Evolutionary conservation across 2,329 filamentous ascomycete genomes (phyloP), one percentile per base, ranked within the genome.

Genomic region (Fusarium redolens): DNA sequence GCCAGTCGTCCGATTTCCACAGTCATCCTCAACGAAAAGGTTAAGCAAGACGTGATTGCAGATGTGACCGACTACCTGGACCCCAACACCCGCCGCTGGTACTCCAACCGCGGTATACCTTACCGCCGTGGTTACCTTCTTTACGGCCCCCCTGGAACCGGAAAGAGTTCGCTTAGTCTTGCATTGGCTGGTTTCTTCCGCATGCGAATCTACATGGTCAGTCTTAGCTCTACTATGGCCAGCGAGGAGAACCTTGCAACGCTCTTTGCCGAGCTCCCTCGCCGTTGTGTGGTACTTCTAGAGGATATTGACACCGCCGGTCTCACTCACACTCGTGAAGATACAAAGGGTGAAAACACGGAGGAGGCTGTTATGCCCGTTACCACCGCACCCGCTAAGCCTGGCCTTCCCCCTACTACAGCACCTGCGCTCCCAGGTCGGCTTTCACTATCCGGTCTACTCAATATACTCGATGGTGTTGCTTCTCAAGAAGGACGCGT

Each of bases 121-220:
- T 97, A 97, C 79, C 89, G 94, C 18, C 88, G 94, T 8, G 95
- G 94, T 0, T 97, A 96, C 77, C 87, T 97, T 0, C 89, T 97
- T 20, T 86, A 95, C 72, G 94, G 94, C 0, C 93, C 93, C 0
- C 93, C 93, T 0, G 93, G 93, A 35, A 95, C 93, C 0, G 93
- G 93, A 18, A 96, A 96, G 81, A 92, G 90, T 48, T 92, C 90
- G 50, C 85, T 94, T 2, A 91, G 89, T 71, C 86, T 94, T 45
- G 92, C 92, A 0, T 85, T 93, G 55, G 91, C 92, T 0, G 92
- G 92, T 9, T 87, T 89, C 77, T 92, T 94, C 78, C 88, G 89
- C 65, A 86, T 94, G 82, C 86, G 89, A 54, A 92, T 94, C 69
- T 94, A 93, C 80, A 92, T 94, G 61, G 86, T 94, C 71, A 92